Conservation (phyloP, 257 asterid genomes). For the Pogostemon cablin region DNA sequence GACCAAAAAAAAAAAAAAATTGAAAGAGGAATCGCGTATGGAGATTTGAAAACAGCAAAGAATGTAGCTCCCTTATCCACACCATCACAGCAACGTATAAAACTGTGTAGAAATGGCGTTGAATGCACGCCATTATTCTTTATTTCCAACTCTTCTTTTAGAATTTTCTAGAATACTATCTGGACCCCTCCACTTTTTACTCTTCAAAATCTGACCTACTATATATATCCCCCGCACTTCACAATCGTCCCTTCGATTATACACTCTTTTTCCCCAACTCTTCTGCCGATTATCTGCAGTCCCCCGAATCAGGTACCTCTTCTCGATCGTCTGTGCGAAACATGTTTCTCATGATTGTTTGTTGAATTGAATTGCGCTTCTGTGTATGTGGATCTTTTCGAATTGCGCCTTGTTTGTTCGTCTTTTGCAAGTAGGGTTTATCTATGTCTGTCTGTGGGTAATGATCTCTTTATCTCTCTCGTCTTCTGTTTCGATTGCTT, state of each 20-base stretch:
- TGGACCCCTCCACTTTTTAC: constrained; percentile 31
- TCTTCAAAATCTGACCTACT: constrained; percentile 25
- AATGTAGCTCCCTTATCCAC: not conserved
- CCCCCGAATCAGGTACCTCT: constrained; percentile 23
- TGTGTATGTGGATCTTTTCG: constrained; percentile 14
- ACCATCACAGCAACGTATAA: constrained; percentile 36
- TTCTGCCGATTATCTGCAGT: not conserved
- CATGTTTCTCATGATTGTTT: not conserved
- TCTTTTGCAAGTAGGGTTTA: not conserved
- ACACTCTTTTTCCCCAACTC: not conserved
- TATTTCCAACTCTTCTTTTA: constrained; percentile 9
- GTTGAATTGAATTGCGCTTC: not conserved
- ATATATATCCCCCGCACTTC: constrained; percentile 11
- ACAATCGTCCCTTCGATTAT: constrained; percentile 19
- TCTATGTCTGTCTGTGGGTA: not conserved
- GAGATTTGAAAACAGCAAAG: not conserved
- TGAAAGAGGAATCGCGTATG: not conserved
- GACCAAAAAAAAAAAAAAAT: not conserved
- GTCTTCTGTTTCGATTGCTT: not conserved
- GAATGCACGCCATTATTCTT: constrained; percentile 34
- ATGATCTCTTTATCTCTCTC: not conserved
- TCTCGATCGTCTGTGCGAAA: not conserved
- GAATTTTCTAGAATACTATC: constrained; percentile 37
- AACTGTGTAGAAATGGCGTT: constrained; percentile 38
- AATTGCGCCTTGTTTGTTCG: constrained; percentile 3